Base-by-base conservation (phyloP, 345 rosid genomes). In the Clausena lansium region DNA sequence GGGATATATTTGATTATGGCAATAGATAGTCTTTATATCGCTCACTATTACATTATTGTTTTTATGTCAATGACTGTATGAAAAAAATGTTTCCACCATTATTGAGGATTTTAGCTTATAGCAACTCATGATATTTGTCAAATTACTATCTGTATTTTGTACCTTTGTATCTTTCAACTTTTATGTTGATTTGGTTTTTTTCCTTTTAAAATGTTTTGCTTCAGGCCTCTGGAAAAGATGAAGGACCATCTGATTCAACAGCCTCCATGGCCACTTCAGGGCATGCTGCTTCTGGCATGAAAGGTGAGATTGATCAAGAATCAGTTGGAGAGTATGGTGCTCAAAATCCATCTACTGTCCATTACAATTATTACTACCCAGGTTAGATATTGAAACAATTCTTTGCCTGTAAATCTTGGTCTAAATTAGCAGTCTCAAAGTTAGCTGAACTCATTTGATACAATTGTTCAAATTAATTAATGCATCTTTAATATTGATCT, bases 351-450 rank as follows among this genome's bases (percentile, higher is more conserved):
- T 77, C 84, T 75, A 79, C 83, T 67, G 82, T 78, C 74, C 81
- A 72, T 77, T 79, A 85, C 81, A 82, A 33, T 58, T 88, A 88
- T 79, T 79, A 73, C 73, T 86, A 83, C 78, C 91, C 89, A 82
- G 91, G 91, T 88, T 80, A 79, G 87, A 62, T 76, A 69, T 35
- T 73, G 27, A 62, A 62, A 61, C 55, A 7, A 59, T 70, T n/a
- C 47, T 52, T 32, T 39, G 39, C 39, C 27, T n/a, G 58, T 63
- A 19, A 32, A 45, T 63, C 58, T 59, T 45, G 25, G 19, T 45
- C 58, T 64, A 19, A 20, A 22, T 22, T 20, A 13, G 41, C 77
- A 27, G 65, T 72, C 76, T 45, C n/a, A 6, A 25, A 41, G 70
- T 63, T 74, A 10, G 70, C 47, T 33, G 30, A 73, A 30, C 9